phyloP scores from a whole-genome alignment of 2,329 filamentous ascomycete species.

The Berkeleyomyces basicola region DNA sequence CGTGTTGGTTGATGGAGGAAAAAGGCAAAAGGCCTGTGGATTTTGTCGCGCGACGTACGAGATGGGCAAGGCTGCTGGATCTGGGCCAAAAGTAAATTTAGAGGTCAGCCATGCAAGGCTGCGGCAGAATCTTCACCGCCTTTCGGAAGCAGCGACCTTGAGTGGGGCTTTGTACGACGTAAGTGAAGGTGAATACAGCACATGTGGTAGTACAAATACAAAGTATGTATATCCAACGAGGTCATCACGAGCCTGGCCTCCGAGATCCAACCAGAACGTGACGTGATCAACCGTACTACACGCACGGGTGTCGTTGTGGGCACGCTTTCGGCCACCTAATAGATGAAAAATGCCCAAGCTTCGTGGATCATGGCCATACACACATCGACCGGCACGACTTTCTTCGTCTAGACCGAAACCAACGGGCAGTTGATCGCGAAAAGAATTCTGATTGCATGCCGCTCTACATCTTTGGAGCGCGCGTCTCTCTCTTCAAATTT shows the following conservation, averaged over 20 bases:
- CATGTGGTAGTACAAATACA: no score
- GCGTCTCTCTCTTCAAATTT: background rate
- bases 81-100: background rate
- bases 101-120: background rate
- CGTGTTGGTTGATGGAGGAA: background rate
- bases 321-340: background rate
- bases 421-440: background rate
- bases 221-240: background rate
- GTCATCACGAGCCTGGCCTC: background rate
- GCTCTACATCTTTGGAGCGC: background rate
- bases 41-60: background rate
- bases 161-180: background rate
- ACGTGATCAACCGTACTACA: background rate
- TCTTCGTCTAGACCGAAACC: background rate
- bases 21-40: background rate
- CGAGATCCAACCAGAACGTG: background rate
- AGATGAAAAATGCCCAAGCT: background rate
- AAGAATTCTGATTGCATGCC: background rate
- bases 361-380: background rate
- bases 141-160: background rate
- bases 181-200: no score
- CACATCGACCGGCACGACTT: background rate
- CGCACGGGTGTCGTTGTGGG: background rate
- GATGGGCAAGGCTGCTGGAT: background rate
- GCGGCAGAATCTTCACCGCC: conserved; percentile 9